A percentile compares a stretch with the other conserved stretches of the same genome.
Conservation (phyloP, 192 early-diverging fungal genomes). For the Rhizophagus sp. region DNA sequence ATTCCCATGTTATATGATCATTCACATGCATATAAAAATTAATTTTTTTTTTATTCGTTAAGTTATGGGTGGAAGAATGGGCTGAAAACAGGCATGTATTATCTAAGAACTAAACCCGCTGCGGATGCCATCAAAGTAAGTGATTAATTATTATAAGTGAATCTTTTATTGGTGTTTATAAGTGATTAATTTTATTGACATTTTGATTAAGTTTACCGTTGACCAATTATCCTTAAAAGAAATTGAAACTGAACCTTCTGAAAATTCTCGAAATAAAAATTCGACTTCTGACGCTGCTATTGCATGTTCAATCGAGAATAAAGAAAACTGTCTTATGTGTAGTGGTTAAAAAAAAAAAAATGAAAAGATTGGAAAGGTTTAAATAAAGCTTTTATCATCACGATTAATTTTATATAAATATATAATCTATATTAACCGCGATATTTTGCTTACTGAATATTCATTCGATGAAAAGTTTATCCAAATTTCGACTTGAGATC, state of each 20-base stretch:
- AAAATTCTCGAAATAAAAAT: constrained; percentile 5
- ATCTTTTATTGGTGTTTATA: background rate
- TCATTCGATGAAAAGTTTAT: too few relatives aligned
- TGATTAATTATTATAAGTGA: background rate
- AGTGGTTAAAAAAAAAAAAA: constrained; percentile 54
- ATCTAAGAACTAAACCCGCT: constrained; percentile 93
- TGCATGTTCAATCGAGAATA: constrained; percentile 90
- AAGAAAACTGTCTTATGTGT: constrained; percentile 92
- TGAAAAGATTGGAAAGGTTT: too few relatives aligned
- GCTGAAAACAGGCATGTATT: constrained; percentile 99
- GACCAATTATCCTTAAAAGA: constrained; percentile 76
- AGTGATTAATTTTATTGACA: background rate
- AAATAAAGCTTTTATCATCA: too few relatives aligned
- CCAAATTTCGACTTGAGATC: background rate
- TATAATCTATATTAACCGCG: too few relatives aligned
- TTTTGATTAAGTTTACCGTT: constrained; percentile 74
- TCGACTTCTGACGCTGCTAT: constrained; percentile 34
- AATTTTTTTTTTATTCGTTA: background rate
- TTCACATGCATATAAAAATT: background rate
- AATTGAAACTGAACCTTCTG: constrained; percentile 56
- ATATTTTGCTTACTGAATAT: too few relatives aligned
- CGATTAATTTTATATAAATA: too few relatives aligned
- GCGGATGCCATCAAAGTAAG: constrained; percentile 87
- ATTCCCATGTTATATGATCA: background rate
- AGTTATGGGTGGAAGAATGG: constrained; percentile 95